Evolutionary conservation across 78 protist species (phyloP).

Genomic region (Diacronema lutheri): DNA sequence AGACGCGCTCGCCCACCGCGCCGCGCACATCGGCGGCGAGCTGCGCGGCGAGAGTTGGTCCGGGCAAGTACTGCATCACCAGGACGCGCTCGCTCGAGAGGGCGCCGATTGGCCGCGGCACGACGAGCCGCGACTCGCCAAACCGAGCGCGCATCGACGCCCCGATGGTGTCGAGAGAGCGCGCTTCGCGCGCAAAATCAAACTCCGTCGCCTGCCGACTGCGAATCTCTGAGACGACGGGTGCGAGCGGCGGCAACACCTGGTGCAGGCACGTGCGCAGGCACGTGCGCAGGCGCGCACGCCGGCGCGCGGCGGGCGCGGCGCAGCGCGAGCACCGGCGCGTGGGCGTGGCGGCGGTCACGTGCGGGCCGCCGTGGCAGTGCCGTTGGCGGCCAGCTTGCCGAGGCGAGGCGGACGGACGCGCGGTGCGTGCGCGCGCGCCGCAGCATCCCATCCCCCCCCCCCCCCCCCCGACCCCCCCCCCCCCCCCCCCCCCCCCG

Average conservation of each 20-base stretch:
- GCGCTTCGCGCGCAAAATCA: slow-evolving; percentile 41
- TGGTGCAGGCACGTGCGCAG: too few species aligned
- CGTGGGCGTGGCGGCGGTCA: too few species aligned
- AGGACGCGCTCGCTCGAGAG: slow-evolving; percentile 26
- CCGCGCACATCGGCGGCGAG: background rate
- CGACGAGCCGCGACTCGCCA: background rate
- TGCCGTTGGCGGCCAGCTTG: too few species aligned
- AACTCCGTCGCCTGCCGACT: slow-evolving; percentile 44
- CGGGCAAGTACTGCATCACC: slow-evolving; percentile 48
- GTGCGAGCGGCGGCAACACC: slow-evolving; percentile 40
- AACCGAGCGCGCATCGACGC: background rate
- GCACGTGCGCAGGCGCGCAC: too few species aligned
- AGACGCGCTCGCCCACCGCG: background rate
- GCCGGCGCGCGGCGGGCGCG: too few species aligned
- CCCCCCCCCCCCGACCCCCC: too few species aligned
- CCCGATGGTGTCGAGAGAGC: background rate
- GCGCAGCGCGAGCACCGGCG: too few species aligned
- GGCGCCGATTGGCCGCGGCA: slow-evolving; percentile 15
- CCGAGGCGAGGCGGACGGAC: too few species aligned
- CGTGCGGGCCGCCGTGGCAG: too few species aligned
- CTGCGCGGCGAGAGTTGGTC: slow-evolving; percentile 15
- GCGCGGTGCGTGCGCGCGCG: too few species aligned
- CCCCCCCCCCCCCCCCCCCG: too few species aligned
- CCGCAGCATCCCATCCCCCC: too few species aligned
- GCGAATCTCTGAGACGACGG: slow-evolving; percentile 23